phyloP scores from a whole-genome alignment of 2,329 filamentous ascomycete species.

The Curvularia eragrostidis region DNA sequence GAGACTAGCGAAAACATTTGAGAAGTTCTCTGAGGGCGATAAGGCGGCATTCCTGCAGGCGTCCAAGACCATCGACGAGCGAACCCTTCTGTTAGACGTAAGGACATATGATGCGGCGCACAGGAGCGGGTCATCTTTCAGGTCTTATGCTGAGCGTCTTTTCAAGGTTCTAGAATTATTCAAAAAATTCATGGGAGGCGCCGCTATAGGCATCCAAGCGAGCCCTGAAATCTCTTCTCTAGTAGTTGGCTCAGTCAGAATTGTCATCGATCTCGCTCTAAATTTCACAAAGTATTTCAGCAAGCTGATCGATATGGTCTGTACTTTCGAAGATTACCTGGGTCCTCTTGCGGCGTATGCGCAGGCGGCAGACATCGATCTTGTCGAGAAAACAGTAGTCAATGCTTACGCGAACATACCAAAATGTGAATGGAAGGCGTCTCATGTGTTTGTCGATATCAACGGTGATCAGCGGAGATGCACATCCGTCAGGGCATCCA shows the following conservation, averaged over 20 bases:
- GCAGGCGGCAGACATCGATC: conserved; percentile 13
- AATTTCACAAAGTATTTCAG: conserved; percentile 28
- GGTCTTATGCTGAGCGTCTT: conserved; percentile 25
- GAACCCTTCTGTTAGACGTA: conserved; percentile 15
- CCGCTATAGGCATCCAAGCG: conserved; percentile 26
- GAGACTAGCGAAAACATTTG: conserved; percentile 16
- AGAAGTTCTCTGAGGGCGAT: conserved; percentile 20
- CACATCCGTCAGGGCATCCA: conserved; percentile 23
- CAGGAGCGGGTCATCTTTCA: conserved; percentile 23
- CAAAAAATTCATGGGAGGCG: conserved; percentile 29
- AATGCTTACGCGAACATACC: conserved; percentile 27
- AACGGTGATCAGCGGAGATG: conserved; percentile 19
- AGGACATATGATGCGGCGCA: conserved; percentile 20
- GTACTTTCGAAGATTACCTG: conserved; percentile 26
- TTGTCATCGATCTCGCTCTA: conserved; percentile 28
- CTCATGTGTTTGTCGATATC: conserved; percentile 22
- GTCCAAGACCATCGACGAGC: conserved; percentile 13
- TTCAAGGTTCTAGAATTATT: conserved; percentile 25
- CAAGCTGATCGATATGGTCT: conserved; percentile 27
- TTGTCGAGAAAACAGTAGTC: conserved; percentile 21
- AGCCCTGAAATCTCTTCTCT: conserved; percentile 25
- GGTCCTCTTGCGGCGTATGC: conserved; percentile 26
- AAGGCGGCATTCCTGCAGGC: conserved; percentile 24
- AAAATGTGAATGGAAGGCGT: conserved; percentile 25
- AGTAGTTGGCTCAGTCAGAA: conserved; percentile 26